phyloP scores from a whole-genome alignment of 2,329 filamentous ascomycete species.

The Aspergillus sp. region DNA sequence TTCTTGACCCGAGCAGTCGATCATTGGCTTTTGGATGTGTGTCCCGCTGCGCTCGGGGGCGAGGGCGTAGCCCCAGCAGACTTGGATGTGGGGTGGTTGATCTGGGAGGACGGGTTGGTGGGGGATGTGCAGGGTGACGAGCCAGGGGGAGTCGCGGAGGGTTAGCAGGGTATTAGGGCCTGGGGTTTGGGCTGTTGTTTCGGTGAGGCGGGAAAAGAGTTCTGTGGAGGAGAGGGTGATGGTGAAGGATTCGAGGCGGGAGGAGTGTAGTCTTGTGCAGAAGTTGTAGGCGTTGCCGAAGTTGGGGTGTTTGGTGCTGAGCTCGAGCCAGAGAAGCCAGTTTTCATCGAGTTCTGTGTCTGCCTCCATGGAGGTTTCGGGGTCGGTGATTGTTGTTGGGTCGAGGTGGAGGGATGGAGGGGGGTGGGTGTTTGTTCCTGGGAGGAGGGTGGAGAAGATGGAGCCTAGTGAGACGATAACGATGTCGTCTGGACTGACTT shows the following conservation, averaged over 20 bases:
- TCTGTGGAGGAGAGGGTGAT: slow-evolving; percentile 36
- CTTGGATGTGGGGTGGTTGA: slow-evolving; percentile 34
- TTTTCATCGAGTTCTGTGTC: slow-evolving; percentile 35
- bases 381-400: slow-evolving; percentile 3
- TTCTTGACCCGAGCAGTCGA: slow-evolving; percentile 42
- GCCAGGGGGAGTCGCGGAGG: slow-evolving; percentile 43
- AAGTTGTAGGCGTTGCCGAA: slow-evolving; percentile 46
- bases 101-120: slow-evolving; percentile 44
- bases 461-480: slow-evolving; percentile 43
- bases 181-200: slow-evolving; percentile 33
- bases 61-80: slow-evolving; percentile 45
- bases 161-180: slow-evolving; percentile 39
- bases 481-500: slow-evolving; percentile 34
- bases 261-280: slow-evolving; percentile 36
- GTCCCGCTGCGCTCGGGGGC: slow-evolving; percentile 37
- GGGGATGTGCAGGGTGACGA: slow-evolving; percentile 42
- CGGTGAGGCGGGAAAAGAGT: slow-evolving; percentile 28
- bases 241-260: slow-evolving; percentile 44
- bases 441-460: slow-evolving; percentile 36
- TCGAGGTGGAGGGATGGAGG: slow-evolving; percentile 26
- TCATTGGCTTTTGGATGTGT: slow-evolving; percentile 43
- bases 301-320: slow-evolving; percentile 35
- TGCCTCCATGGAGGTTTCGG: not conserved
- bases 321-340: slow-evolving; percentile 45
- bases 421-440: slow-evolving; percentile 32